Evolutionary conservation across 257 asterid species (phyloP).

Genomic region (Ajuga chamaepitys): DNA sequence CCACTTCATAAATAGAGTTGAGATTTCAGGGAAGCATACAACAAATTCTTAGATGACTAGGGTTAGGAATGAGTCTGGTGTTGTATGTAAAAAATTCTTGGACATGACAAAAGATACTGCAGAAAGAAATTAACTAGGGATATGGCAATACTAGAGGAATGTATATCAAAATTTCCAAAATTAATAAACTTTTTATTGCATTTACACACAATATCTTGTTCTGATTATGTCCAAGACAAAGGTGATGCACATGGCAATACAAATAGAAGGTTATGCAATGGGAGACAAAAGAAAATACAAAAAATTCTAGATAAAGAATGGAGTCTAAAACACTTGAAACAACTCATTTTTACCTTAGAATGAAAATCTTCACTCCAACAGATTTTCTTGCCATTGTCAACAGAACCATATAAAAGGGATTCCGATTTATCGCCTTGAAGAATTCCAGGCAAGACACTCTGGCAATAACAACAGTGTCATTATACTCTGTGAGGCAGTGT

Average conservation of each 20-base stretch:
- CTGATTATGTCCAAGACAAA: neutral
- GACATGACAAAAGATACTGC: no score
- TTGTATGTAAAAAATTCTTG: no score
- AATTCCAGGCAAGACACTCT: conserved; percentile 90
- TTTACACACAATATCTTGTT: neutral
- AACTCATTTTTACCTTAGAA: conserved; percentile 42
- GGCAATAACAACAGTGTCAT: no score
- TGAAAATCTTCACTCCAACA: no score
- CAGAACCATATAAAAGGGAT: conserved; percentile 81
- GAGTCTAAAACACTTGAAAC: neutral
- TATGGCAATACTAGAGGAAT: neutral
- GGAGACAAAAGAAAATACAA: neutral
- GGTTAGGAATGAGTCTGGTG: no score
- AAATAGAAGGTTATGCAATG: neutral
- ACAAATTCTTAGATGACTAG: no score
- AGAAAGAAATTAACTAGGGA: no score
- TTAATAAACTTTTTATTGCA: neutral
- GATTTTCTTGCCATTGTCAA: conserved; percentile 86
- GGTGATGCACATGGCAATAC: neutral
- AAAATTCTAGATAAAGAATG: neutral
- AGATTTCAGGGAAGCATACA: neutral
- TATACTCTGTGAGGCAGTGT: no score
- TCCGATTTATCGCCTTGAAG: conserved; percentile 89
- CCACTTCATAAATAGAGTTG: neutral
- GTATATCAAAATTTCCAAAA: neutral